Evolutionary conservation across 192 early-diverging fungal species (phyloP), one percentile per base, ranked within the genome.

Genomic region (Thamnidium elegans): DNA sequence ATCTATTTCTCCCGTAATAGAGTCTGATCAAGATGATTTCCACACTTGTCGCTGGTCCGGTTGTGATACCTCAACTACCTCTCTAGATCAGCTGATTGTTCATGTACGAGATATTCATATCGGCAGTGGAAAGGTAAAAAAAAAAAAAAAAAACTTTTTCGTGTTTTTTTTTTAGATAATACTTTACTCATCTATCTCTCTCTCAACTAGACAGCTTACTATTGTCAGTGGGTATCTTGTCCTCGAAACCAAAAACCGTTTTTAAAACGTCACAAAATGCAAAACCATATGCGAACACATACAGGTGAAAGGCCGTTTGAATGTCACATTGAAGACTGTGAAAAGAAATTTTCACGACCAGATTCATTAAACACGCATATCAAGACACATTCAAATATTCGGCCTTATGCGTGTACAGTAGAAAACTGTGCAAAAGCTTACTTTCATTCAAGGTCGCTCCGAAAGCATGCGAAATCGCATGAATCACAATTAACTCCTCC

Each of bases 301-400:
- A 90, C 86, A 1, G 89, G 89, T 30, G 89, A 90, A 66, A 79
- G 83, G 52, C 89, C 89, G 0, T 89, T 87, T 76, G 70, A 77
- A 47, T 90, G 89, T 56, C 67, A 67, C 5, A 76, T 81, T 7
- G 74, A 80, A 3, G 86, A 80, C 42, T 90, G 89, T 50, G 83
- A 70, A 20, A 89, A 89, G 65, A 77, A 68, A 44, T 90, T 90
- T 77, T 84, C 86, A 21, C 79, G 87, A 19, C 84, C 86, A 44
- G 89, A 89, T 66, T 85, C 83, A n/a, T 73, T 90, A 31, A 79
- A 81, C 53, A 79, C 84, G 55, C 89, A 90, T 44, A 79, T 76
- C 70, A 88, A 78, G 65, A 81, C 78, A 42, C 82, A 74, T 63
- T 76, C 84, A 23, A 80, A 79, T 32, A 47, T 75, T 47, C 73